phyloP scores from a whole-genome alignment of 1,139 yeast species.

The Debaryomycetaceae sp. region DNA sequence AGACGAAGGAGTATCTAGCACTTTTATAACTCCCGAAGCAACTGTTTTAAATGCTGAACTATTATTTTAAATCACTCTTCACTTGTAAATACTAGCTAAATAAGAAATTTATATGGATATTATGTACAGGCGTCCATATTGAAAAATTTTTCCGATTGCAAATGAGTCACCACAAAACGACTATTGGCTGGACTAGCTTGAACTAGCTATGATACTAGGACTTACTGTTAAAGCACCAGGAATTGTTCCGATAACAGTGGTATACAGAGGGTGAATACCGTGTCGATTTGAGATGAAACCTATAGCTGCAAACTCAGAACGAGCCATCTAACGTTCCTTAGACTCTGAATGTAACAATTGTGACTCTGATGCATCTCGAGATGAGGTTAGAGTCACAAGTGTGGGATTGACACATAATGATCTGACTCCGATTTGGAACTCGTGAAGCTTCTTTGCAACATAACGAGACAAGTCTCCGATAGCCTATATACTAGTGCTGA shows the following conservation, averaged over 20 bases:
- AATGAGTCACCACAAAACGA: constrained; percentile 1
- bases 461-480: no score
- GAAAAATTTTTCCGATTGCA: constrained; percentile 2
- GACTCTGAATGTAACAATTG: background rate
- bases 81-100: no score
- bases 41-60: background rate
- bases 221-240: no score
- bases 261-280: no score
- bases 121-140: background rate
- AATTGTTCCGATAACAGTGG: no score
- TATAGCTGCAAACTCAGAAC: background rate
- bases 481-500: no score
- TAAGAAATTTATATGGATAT: no score
- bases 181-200: background rate
- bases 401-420: background rate
- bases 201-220: no score
- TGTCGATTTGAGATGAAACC: no score
- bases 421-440: background rate
- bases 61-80: background rate
- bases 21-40: background rate
- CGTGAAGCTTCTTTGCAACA: no score
- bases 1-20: no score
- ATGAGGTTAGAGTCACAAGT: constrained; percentile 1
- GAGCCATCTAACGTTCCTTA: background rate
- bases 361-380: background rate